Evolutionary conservation across 208 protist species (phyloP).

Genomic region (Crithidia fasciculata): DNA sequence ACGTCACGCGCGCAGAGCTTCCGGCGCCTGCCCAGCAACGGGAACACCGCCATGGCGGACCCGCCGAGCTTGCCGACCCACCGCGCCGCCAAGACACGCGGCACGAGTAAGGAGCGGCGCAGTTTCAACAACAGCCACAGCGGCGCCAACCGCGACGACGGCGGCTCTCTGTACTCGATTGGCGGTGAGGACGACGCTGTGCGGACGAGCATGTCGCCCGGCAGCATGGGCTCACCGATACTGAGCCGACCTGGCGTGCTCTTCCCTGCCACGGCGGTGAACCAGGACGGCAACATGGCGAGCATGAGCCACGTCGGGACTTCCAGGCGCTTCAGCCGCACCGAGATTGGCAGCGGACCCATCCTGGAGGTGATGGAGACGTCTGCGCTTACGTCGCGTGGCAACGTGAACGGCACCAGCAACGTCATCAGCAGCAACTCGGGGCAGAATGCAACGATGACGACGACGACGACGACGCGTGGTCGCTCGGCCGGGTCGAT

Average conservation of each 20-base stretch:
- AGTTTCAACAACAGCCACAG: constrained; percentile 6
- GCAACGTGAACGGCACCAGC: neutral
- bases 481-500: constrained; percentile 6
- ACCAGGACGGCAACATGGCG: constrained; percentile 11
- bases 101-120: constrained; percentile 19
- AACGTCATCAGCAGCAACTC: constrained; percentile 2
- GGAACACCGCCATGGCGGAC: constrained; percentile 11
- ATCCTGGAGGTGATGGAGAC: constrained; percentile 43
- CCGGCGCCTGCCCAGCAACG: constrained; percentile 23
- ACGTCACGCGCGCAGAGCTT: constrained; percentile 26
- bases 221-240: constrained; percentile 7
- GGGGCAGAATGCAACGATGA: neutral
- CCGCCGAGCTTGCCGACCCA: neutral
- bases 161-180: constrained; percentile 15
- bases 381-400: constrained; percentile 19
- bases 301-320: constrained; percentile 11
- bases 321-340: constrained; percentile 20
- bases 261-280: constrained; percentile 6
- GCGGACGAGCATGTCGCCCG: constrained; percentile 14
- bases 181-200: constrained; percentile 16
- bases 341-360: constrained; percentile 18
- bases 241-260: neutral
- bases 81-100: neutral
- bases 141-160: constrained; percentile 5
- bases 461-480: neutral